Evolutionary conservation across 306 rosid species (phyloP).

Genomic region (Dalbergia oliveri): DNA sequence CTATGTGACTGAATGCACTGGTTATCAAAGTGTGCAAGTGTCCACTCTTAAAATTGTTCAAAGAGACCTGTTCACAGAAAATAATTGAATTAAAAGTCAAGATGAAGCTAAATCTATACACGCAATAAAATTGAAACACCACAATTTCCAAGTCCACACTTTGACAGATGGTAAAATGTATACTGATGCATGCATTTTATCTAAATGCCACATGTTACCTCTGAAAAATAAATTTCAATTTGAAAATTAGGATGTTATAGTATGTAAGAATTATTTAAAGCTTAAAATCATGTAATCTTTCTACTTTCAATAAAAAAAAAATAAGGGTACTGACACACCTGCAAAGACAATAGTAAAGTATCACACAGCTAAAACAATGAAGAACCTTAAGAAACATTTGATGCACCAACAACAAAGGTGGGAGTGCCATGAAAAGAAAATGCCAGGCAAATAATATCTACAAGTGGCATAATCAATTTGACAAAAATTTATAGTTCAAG

Average conservation of each 20-base stretch:
- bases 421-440: conserved; percentile 42
- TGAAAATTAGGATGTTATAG: conserved; percentile 23
- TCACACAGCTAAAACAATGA: conserved; percentile 2
- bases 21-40: conserved; percentile 89
- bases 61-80: conserved; percentile 69
- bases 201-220: conserved; percentile 5
- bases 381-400: conserved; percentile 8
- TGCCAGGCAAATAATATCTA: conserved; percentile 25
- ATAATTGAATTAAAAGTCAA: conserved; percentile 45
- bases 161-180: conserved; percentile 31
- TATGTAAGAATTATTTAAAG: conserved; percentile 29
- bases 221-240: conserved; percentile 25
- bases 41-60: conserved; percentile 73
- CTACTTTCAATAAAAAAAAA: conserved; percentile 13
- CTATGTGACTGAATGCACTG: conserved; percentile 86
- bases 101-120: conserved; percentile 41
- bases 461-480: conserved; percentile 29
- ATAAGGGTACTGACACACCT: not conserved
- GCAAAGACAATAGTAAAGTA: conserved; percentile 10
- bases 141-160: conserved; percentile 30
- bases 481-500: conserved; percentile 44
- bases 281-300: not conserved
- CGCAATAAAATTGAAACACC: conserved; percentile 36
- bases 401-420: conserved; percentile 15
- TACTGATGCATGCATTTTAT: conserved; percentile 32